A percentile compares a stretch with the other conserved stretches of the same genome.
Conservation (phyloP, 345 rosid genomes). For the Arabis hirsuta region DNA sequence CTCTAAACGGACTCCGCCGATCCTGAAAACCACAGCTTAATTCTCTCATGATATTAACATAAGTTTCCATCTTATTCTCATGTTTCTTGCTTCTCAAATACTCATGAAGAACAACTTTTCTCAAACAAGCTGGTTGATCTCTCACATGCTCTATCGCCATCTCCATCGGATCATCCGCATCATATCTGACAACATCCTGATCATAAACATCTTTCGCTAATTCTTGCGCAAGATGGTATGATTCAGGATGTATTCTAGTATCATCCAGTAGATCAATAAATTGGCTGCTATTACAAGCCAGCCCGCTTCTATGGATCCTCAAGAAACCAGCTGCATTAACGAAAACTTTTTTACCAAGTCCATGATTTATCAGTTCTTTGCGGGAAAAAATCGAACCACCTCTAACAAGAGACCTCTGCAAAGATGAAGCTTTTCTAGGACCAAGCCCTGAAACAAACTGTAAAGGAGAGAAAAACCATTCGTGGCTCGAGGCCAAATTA, state of each 20-base stretch:
- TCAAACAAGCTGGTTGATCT: constrained; percentile 64
- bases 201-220: constrained; percentile 74
- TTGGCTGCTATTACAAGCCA: constrained; percentile 78
- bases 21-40: constrained; percentile 78
- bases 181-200: constrained; percentile 50
- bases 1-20: constrained; percentile 70
- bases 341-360: constrained; percentile 79
- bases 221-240: constrained; percentile 75
- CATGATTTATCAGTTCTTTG: constrained; percentile 70
- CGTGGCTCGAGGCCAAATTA: constrained; percentile 75
- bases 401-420: constrained; percentile 83
- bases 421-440: constrained; percentile 80
- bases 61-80: constrained; percentile 62
- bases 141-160: constrained; percentile 90
- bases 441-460: constrained; percentile 90
- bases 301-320: constrained; percentile 80
- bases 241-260: constrained; percentile 92
- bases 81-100: constrained; percentile 56
- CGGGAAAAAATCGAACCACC: constrained; percentile 75
- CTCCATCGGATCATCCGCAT: constrained; percentile 78
- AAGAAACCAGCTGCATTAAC: constrained; percentile 83
- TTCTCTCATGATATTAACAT: constrained; percentile 62
- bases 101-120: constrained; percentile 49
- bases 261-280: constrained; percentile 82
- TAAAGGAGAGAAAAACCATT: constrained; percentile 83